Percentiles rank a stretch among this genome's conserved stretches.
Conservation (phyloP, 495 filamentous ascomycete species). For the Hypoxylon lenormandii region DNA sequence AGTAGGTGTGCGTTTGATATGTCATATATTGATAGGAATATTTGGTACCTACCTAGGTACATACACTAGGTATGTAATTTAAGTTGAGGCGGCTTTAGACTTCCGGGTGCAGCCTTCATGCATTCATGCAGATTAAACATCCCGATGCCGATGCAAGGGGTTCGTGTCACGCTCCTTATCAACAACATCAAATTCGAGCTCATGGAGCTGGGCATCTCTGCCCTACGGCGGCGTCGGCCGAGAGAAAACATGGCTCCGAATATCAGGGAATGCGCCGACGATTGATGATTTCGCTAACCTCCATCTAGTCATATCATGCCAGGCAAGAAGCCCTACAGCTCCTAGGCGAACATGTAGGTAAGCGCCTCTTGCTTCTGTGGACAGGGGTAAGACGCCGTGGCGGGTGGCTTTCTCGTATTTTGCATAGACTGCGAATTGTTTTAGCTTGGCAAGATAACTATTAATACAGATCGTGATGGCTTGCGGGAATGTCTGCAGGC, state of each 20-base stretch:
- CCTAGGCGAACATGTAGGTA: constrained; percentile 23
- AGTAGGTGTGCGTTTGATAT: neutral
- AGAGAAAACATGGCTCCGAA: constrained; percentile 11
- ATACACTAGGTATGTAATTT: no score
- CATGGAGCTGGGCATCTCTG: neutral
- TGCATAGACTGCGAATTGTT: constrained; percentile 8
- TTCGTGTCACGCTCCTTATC: constrained; percentile 39
- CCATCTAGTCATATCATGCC: neutral
- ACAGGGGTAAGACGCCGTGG: constrained; percentile 10
- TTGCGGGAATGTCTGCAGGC: constrained; percentile 16
- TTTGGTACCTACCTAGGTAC: no score
- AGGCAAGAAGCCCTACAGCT: constrained; percentile 13
- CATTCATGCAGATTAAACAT: constrained; percentile 13
- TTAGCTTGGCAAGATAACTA: constrained; percentile 33
- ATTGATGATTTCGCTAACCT: constrained; percentile 10
- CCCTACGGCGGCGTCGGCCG: constrained; percentile 22
- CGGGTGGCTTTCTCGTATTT: constrained; percentile 34
- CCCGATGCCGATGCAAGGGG: constrained; percentile 37
- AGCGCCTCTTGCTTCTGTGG: neutral
- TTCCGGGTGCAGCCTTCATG: constrained; percentile 13
- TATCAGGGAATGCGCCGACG: constrained; percentile 8
- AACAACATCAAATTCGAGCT: constrained; percentile 1
- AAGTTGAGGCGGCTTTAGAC: constrained; percentile 19
- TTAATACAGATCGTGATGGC: constrained; percentile 12
- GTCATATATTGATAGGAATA: no score